These are phyloP conservation scores for Rhizoclosmatium sp. DNA, from an alignment of 192 early-diverging fungal species.

Conservation along the genomic window DNA sequence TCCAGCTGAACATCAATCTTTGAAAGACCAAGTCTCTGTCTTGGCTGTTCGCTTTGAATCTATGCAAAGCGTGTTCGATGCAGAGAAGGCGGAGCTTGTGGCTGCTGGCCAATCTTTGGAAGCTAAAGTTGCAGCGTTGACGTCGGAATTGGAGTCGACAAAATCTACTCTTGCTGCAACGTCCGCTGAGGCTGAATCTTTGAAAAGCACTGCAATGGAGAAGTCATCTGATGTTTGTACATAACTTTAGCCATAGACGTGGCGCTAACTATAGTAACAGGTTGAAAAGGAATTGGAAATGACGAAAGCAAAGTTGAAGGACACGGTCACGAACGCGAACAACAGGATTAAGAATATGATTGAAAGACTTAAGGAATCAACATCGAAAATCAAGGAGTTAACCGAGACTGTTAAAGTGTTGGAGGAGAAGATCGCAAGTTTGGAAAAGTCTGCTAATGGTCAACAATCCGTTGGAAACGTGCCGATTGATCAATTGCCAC, in stretches of 20 bases:
- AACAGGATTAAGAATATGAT: constrained; percentile 32
- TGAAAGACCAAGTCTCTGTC: constrained; percentile 62
- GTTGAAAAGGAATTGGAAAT: neutral
- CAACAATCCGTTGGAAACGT: neutral
- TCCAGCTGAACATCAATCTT: constrained; percentile 75
- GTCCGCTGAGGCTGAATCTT: neutral
- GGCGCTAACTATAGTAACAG: neutral
- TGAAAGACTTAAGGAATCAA: constrained; percentile 30
- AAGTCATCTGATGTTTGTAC: neutral
- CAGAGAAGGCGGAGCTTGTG: constrained; percentile 17
- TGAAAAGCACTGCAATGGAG: neutral
- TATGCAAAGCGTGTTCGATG: constrained; percentile 15
- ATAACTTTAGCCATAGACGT: neutral
- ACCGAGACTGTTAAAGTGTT: neutral
- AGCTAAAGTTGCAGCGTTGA: neutral
- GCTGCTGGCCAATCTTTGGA: constrained; percentile 13
- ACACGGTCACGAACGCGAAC: constrained; percentile 33
- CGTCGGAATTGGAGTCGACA: neutral
- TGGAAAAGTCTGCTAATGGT: neutral
- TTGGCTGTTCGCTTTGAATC: constrained; percentile 40
- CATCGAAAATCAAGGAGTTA: constrained; percentile 40
- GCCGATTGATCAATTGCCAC: neutral
- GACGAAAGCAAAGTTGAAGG: constrained; percentile 20
- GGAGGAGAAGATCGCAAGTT: constrained; percentile 7
- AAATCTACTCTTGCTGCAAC: neutral